A percentile compares a stretch with the other conserved stretches of the same genome.
Evolutionary conservation across 2,329 filamentous ascomycete species (phyloP).

Genomic region (Trichoderma hamatum): DNA sequence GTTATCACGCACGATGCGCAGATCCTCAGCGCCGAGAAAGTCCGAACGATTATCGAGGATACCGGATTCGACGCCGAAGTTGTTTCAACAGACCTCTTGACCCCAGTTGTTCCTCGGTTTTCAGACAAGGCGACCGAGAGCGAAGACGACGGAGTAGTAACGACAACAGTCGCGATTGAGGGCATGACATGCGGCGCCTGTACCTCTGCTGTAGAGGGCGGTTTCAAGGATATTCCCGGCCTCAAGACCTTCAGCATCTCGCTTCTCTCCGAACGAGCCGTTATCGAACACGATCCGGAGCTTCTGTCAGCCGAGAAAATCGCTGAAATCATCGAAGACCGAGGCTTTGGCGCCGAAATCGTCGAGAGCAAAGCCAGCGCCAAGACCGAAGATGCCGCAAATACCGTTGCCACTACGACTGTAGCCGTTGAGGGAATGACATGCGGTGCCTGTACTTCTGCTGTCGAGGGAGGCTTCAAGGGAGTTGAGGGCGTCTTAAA

Average conservation of each 20-base stretch:
- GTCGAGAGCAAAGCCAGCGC: conserved; percentile 61
- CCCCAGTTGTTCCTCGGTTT: conserved; percentile 49
- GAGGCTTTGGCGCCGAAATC: conserved; percentile 80
- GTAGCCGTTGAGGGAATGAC: conserved; percentile 96
- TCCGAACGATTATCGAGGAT: conserved; percentile 87
- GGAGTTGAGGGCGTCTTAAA: conserved; percentile 76
- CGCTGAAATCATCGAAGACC: conserved; percentile 64
- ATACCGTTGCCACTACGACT: conserved; percentile 70
- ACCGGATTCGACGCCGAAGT: conserved; percentile 88
- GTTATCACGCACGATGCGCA: conserved; percentile 86
- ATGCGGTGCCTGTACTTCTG: conserved; percentile 92
- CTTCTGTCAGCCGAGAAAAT: conserved; percentile 57
- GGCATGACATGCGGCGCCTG: conserved; percentile 94
- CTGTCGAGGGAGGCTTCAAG: conserved; percentile 81
- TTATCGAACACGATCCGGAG: conserved; percentile 74
- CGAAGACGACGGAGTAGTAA: conserved; percentile 50
- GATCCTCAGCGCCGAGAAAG: conserved; percentile 70
- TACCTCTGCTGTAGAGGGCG: conserved; percentile 81
- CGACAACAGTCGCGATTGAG: conserved; percentile 76
- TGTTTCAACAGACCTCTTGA: conserved; percentile 77
- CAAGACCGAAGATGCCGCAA: conserved; percentile 39
- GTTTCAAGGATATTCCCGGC: conserved; percentile 73
- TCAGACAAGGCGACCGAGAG: conserved; percentile 42
- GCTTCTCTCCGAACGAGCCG: conserved; percentile 79
- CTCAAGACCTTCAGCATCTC: conserved; percentile 80